These are phyloP conservation scores for Cordyceps farinosa DNA, from an alignment of 2,329 filamentous ascomycete genomes.

Conservation along the genomic window DNA sequence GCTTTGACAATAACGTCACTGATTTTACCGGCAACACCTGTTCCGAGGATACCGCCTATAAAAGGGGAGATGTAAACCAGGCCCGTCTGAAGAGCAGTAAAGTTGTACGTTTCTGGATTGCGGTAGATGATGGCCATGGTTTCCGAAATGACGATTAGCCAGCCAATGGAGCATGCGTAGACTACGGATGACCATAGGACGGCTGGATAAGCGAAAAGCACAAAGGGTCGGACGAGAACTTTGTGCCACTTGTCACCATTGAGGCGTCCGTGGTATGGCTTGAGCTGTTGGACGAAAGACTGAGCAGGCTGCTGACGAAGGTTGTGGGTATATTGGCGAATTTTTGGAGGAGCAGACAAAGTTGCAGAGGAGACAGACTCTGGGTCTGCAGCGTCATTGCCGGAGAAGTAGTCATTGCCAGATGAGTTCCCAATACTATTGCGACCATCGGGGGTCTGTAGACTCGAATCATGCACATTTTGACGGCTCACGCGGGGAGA, in stretches of 20 bases:
- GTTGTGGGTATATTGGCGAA: constrained; percentile 63
- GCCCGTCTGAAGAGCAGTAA: constrained; percentile 74
- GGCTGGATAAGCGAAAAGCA: constrained; percentile 82
- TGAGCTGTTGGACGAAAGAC: constrained; percentile 71
- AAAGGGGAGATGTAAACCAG: constrained; percentile 90
- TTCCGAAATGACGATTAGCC: constrained; percentile 93
- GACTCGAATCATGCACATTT: not conserved
- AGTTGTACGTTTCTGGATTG: constrained; percentile 67
- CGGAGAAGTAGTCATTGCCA: constrained; percentile 26
- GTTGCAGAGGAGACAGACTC: constrained; percentile 40
- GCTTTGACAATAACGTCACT: constrained; percentile 79
- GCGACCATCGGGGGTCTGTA: constrained; percentile 4
- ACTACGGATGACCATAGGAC: constrained; percentile 85
- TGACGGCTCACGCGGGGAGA: not conserved
- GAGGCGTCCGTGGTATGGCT: constrained; percentile 74
- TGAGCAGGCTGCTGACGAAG: constrained; percentile 64
- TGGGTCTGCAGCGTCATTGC: constrained; percentile 36
- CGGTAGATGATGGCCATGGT: constrained; percentile 79
- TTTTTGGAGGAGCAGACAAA: constrained; percentile 32
- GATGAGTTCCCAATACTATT: constrained; percentile 15
- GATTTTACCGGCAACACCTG: constrained; percentile 81
- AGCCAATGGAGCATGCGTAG: constrained; percentile 85
- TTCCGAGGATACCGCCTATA: constrained; percentile 83
- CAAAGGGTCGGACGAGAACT: constrained; percentile 74
- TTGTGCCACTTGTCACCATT: constrained; percentile 74